These are phyloP conservation scores for Eucalyptus melliodora DNA, from an alignment of 345 rosid genomes.

Conservation along the genomic window DNA sequence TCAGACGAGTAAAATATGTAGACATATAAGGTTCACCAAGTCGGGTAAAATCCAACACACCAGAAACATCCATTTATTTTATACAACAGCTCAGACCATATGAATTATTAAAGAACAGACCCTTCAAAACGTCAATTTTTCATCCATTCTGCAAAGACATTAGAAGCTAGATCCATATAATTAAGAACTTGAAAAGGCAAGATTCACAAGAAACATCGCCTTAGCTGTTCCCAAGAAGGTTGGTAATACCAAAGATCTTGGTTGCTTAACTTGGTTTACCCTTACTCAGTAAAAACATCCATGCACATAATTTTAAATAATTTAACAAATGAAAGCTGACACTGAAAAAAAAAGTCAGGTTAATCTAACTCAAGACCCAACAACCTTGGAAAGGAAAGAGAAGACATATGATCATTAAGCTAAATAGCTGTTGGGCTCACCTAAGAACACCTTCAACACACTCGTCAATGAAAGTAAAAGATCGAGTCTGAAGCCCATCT, in stretches of 20 bases:
- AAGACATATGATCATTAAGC: background rate
- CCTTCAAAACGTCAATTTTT: background rate
- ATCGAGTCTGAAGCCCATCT: conserved; percentile 94
- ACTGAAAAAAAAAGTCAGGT: background rate
- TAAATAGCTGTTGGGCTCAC: conserved; percentile 4
- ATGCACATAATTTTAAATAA: background rate
- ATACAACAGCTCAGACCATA: background rate
- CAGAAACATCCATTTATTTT: background rate
- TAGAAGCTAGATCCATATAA: background rate
- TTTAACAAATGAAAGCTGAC: background rate
- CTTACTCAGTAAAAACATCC: background rate
- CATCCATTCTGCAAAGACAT: background rate
- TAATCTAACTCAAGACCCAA: background rate
- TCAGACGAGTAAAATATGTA: background rate
- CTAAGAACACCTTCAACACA: conserved; percentile 98
- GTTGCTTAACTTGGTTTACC: background rate
- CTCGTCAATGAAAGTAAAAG: conserved; percentile 97
- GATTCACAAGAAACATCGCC: background rate
- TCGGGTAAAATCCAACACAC: background rate
- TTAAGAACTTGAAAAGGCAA: background rate
- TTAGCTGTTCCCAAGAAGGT: background rate
- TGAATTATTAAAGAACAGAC: background rate
- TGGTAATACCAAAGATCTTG: background rate
- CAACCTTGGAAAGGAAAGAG: background rate
- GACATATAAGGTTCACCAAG: background rate